phyloP scores from a whole-genome alignment of 2,329 filamentous ascomycete species.

The Calonectria henricotiae region DNA sequence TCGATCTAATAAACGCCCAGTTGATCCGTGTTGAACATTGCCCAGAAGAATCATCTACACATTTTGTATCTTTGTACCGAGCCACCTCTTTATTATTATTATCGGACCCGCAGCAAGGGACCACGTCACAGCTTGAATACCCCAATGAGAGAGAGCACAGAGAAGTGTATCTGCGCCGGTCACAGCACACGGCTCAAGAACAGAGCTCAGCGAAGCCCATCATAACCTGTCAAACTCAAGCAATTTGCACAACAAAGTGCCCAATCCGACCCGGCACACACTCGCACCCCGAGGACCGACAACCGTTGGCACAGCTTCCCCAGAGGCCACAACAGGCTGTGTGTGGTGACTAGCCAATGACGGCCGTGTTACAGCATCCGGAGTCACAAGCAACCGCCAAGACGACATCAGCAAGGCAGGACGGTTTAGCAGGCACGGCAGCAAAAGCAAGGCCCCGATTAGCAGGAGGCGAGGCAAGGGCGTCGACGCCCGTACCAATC shows the following conservation, averaged over 20 bases:
- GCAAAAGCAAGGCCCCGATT: conserved; percentile 37
- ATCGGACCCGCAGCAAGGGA: conserved; percentile 32
- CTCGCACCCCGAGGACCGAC: conserved; percentile 31
- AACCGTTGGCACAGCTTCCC: conserved; percentile 44
- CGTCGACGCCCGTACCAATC: conserved; percentile 32
- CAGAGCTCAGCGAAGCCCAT: conserved; percentile 20
- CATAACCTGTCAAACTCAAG: conserved; percentile 28
- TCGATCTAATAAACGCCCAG: conserved; percentile 50
- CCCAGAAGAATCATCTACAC: conserved; percentile 29
- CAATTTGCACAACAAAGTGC: conserved; percentile 23
- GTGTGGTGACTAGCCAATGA: conserved; percentile 47
- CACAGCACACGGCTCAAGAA: conserved; percentile 47
- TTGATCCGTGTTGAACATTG: conserved; percentile 42
- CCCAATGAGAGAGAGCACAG: conserved; percentile 49
- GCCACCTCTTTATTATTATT: conserved; percentile 12
- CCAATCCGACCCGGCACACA: conserved; percentile 36
- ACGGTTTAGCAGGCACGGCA: conserved; percentile 20
- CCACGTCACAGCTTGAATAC: conserved; percentile 48
- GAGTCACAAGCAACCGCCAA: conserved; percentile 22
- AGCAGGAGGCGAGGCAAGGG: conserved; percentile 27
- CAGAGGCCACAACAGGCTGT: conserved; percentile 39
- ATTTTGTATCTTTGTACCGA: conserved; percentile 33
- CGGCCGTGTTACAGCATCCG: conserved; percentile 38
- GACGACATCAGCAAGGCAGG: conserved; percentile 22
- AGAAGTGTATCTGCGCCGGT: conserved; percentile 46